Evolutionary conservation across 2,329 filamentous ascomycete genomes (phyloP).

Genomic region (Elsinoe necatrix): DNA sequence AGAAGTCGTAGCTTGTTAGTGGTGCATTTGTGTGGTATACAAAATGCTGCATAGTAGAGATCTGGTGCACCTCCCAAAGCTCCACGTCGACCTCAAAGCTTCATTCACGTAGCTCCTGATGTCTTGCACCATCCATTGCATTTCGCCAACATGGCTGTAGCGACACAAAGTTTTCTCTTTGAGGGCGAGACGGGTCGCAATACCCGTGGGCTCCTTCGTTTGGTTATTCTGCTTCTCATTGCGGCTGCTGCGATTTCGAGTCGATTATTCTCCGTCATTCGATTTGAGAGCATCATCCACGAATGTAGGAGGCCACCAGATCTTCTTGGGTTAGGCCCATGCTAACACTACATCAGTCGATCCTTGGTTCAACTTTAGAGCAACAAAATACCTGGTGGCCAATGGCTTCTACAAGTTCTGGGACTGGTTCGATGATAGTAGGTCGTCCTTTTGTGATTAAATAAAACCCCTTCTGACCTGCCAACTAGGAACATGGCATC

Average conservation of each 20-base stretch:
- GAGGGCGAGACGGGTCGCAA: too few species aligned
- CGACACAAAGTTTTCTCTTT: too few species aligned
- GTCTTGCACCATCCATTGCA: too few species aligned
- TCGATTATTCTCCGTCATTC: slow-evolving; percentile 95
- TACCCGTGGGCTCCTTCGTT: slow-evolving; percentile 69
- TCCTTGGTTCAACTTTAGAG: slow-evolving; percentile 99
- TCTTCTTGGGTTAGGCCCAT: background rate
- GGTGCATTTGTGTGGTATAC: too few species aligned
- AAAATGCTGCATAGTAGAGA: too few species aligned
- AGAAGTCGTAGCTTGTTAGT: too few species aligned
- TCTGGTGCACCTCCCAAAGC: too few species aligned
- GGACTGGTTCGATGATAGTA: slow-evolving; percentile 99
- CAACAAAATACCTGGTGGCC: slow-evolving; percentile 92
- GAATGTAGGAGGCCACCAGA: slow-evolving; percentile 63
- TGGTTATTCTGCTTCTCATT: slow-evolving; percentile 85
- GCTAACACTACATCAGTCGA: slow-evolving; percentile 56
- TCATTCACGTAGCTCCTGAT: too few species aligned
- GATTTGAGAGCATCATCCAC: slow-evolving; percentile 99
- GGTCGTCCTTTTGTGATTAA: slow-evolving; percentile 25
- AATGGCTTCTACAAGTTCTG: slow-evolving; percentile 98
- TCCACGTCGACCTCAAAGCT: too few species aligned
- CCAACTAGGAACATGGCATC: slow-evolving; percentile 82
- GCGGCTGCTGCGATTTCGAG: slow-evolving; percentile 85
- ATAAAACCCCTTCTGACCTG: background rate
- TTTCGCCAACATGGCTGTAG: too few species aligned